Evolutionary conservation across 805 yeast genomes (phyloP), one percentile per base, ranked within the genome.

Genomic region (Komagataella ulmi): DNA sequence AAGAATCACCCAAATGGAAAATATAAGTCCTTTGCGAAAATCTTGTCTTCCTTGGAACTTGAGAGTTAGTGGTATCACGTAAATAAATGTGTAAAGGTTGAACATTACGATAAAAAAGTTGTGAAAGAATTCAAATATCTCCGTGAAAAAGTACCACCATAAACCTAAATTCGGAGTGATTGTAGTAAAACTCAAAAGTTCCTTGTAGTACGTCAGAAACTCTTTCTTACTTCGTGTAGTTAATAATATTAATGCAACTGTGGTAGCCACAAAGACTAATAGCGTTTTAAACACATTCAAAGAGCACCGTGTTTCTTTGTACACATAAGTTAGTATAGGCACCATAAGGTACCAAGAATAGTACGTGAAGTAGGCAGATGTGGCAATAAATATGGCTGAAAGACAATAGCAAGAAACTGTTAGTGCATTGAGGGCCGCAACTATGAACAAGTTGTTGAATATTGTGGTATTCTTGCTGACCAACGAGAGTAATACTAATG

Each of bases 131-230:
- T 85, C 93, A 67, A 93, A 93, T 80, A 93, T 86, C 66, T 93
- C 99, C 46, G 91, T 85, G 71, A 93, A 93, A 59, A 90, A 81
- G 69, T 93, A 93, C 99, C 99, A 93, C 99, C 99, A 93, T 18
- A 93, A 71, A 0, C 99, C 99, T 57, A 93, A 65, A 66, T 93
- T 93, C 24, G 99, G 99, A 4, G 82, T 74, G 54, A 89, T 79
- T 56, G 88, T 90, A 44, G 74, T 74, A 59, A 87, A 83, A 21
- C 71, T 69, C 5, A 88, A 61, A 5, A 77, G 66, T 3, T 79
- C 72, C 14, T 83, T 81, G 60, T 83, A 88, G 45, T 47, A 24
- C 17, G 78, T 74, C 7, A 78, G 67, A 10, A 30, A 30, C 40
- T 30, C 40, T 30, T 30, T 12, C 40, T 14, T 30, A 30, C 14